Percentiles rank a stretch among this genome's conserved stretches.
Conservation (phyloP, 2,329 filamentous ascomycete genomes). For the Elsinoe ampelina region DNA sequence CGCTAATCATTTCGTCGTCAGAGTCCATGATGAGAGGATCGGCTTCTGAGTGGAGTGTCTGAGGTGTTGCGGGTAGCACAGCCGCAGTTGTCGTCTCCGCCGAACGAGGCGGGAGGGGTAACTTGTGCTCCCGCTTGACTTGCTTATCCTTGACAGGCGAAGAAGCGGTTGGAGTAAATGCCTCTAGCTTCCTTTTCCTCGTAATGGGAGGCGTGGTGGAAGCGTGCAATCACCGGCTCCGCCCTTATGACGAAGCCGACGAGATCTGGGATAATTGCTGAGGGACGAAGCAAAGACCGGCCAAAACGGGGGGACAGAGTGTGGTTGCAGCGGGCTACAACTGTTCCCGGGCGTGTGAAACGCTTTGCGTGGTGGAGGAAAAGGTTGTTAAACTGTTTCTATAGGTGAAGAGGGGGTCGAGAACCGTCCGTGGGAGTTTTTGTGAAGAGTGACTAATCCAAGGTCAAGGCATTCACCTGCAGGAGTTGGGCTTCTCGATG, state of each 20-base stretch:
- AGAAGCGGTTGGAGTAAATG: slow-evolving; percentile 11
- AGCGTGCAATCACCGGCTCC: slow-evolving; percentile 19
- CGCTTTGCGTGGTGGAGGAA: neutral
- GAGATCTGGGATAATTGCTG: slow-evolving; percentile 3
- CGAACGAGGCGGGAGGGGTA: slow-evolving; percentile 14
- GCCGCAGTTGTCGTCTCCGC: slow-evolving; percentile 31
- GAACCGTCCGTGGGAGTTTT: slow-evolving; percentile 8
- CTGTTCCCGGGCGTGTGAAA: slow-evolving; percentile 12
- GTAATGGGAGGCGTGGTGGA: slow-evolving; percentile 25
- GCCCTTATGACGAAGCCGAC: slow-evolving; percentile 23
- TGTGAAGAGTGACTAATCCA: slow-evolving; percentile 7
- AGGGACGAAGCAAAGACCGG: slow-evolving; percentile 2
- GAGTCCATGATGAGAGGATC: slow-evolving; percentile 65
- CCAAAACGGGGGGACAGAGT: slow-evolving; percentile 7
- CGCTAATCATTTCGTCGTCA: slow-evolving; percentile 87
- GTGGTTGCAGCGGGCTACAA: slow-evolving; percentile 12
- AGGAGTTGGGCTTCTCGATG: neutral
- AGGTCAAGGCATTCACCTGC: neutral
- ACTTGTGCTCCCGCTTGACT: slow-evolving; percentile 17
- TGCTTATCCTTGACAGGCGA: slow-evolving; percentile 17
- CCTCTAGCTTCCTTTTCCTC: slow-evolving; percentile 29
- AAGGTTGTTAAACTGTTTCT: neutral
- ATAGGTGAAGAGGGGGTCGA: slow-evolving; percentile 8
- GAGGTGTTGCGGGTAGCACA: slow-evolving; percentile 42
- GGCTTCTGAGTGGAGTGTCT: slow-evolving; percentile 32